Evolutionary conservation across 371 early-diverging fungal species (phyloP).

Genomic region (Mucor plumbeus): DNA sequence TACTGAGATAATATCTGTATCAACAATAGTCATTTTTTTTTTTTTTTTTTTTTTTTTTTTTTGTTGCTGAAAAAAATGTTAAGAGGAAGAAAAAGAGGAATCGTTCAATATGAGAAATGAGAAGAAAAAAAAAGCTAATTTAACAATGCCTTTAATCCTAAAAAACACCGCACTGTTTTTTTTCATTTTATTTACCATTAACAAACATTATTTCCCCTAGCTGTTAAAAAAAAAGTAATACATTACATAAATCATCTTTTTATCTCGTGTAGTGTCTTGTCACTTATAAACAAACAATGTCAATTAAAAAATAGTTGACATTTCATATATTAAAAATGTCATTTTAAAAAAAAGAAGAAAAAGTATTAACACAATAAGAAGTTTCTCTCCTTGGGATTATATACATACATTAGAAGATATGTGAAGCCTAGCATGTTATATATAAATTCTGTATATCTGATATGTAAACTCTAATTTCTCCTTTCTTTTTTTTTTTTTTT

Average conservation of each 20-base stretch:
- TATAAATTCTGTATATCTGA: neutral
- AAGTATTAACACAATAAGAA: neutral
- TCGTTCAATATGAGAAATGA: neutral
- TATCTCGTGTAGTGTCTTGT: neutral
- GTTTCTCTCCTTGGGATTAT: neutral
- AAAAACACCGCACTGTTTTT: slow-evolving; percentile 6
- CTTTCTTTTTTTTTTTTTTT: neutral
- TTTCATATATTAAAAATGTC: neutral
- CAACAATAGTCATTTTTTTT: slow-evolving; percentile 20
- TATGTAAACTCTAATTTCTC: neutral
- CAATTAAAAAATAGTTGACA: neutral
- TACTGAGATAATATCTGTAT: slow-evolving; percentile 18
- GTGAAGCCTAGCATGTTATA: neutral
- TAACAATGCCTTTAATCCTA: slow-evolving; percentile 3
- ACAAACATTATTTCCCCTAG: slow-evolving; percentile 1
- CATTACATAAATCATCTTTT: neutral
- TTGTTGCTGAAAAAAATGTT: neutral
- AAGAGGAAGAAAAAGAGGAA: neutral
- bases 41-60: too few relatives aligned
- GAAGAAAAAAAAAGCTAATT: neutral
- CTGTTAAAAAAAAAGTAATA: neutral
- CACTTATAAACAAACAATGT: slow-evolving; percentile 4
- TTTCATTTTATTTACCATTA: neutral
- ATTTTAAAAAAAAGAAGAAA: neutral
- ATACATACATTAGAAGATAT: slow-evolving; percentile 2